Conservation (phyloP, 2,329 filamentous ascomycete species). For the Penicillium fuscoglaucum region DNA sequence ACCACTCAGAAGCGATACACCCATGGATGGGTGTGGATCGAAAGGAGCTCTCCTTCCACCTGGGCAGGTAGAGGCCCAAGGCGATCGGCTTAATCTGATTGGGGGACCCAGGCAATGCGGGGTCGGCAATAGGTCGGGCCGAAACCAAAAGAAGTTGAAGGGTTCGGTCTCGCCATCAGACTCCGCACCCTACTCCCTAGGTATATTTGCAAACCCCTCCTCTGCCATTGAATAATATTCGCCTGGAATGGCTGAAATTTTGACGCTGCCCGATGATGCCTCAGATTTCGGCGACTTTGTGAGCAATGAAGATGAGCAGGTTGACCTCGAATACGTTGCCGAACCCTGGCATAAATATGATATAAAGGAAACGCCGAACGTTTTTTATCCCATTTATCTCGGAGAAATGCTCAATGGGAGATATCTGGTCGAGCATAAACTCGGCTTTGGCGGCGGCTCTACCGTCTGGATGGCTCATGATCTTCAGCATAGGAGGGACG, state of each 20-base stretch:
- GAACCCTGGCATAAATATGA: constrained; percentile 24
- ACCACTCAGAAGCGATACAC: neutral
- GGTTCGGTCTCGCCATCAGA: too few species aligned
- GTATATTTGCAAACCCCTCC: too few species aligned
- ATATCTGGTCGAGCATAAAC: constrained; percentile 28
- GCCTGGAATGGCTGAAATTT: too few species aligned
- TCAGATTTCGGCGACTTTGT: constrained; percentile 17
- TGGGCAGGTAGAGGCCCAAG: neutral
- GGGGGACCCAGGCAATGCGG: neutral
- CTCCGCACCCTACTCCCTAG: too few species aligned
- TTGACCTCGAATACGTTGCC: constrained; percentile 17
- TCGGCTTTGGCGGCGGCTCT: constrained; percentile 25
- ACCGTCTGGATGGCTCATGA: constrained; percentile 31
- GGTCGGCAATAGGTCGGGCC: neutral
- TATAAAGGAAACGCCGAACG: constrained; percentile 5
- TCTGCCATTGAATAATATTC: too few species aligned
- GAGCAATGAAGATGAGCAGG: constrained; percentile 15
- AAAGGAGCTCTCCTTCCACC: neutral
- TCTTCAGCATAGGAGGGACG: constrained; percentile 19
- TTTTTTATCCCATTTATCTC: constrained; percentile 21
- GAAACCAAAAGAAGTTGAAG: neutral
- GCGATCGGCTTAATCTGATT: neutral
- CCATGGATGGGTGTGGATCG: neutral
- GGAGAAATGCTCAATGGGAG: constrained; percentile 23
- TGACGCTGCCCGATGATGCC: neutral